Base-by-base conservation (phyloP, 371 early-diverging fungal species). In the Haplosporangium sp. region DNA sequence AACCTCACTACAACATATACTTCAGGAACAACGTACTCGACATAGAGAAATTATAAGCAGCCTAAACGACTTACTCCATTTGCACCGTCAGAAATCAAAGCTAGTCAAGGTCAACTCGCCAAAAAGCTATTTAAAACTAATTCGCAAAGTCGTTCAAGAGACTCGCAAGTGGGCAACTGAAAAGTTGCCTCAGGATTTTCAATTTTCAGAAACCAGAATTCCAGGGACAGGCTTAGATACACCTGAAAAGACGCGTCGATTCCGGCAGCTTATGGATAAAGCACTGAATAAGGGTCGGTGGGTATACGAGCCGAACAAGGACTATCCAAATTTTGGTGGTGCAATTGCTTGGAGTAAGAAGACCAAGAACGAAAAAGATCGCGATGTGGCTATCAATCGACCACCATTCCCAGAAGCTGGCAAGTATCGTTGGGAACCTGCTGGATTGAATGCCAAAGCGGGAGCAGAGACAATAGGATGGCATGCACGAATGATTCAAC, bases 321-420 rank as follows among this genome's bases (percentile, higher is more conserved):
- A 72, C 20, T 79, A 81, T 44, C 82, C 82, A 2, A 69, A 81
- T 42, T 75, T 81, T 65, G 82, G 81, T 1, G 82, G 82, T 5
- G 72, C 72, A 0, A 81, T 69, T 8, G 75, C 62, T 0, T 81
- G 82, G 82, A 81, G 62, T 47, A 81, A 74, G 57, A 81, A 81
- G 58, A 74, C 55, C 65, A 71, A 66, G 55, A 75, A 68, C 34
- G 82, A 81, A 56, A 61, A 71, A 11, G 75, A 74, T 44, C 68
- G 72, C 2, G 82, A 72, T 61, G 69, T 71, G 17, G 69, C 82
- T 4, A 81, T 81, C 40, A 66, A 81, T 56, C 65, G 82, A 47
- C 59, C 71, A 6, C 72, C 75, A 3, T 81, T 81, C 39, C 82
- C 82, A 7, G 70, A 81, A 55, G 82, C 82, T 13, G 75, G 75